A percentile compares a stretch with the other conserved stretches of the same genome.
phyloP scores from a whole-genome alignment of 306 rosid genomes.

The Biancaea sappan region DNA sequence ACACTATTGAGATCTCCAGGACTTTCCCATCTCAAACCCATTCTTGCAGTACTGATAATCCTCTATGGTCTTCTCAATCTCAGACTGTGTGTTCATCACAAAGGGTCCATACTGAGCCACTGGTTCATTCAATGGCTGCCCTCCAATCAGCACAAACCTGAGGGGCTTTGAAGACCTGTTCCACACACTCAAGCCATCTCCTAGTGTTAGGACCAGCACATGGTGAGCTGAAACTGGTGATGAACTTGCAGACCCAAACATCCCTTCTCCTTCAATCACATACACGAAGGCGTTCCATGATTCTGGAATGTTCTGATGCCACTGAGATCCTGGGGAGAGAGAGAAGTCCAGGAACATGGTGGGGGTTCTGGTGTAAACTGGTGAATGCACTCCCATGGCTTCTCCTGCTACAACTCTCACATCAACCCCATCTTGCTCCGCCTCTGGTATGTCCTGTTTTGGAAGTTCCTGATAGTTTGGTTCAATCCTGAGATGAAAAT shows the following conservation, averaged over 20 bases:
- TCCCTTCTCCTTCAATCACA: conserved; percentile 82
- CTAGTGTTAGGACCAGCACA: conserved; percentile 66
- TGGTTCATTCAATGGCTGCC: conserved; percentile 85
- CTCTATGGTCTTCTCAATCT: conserved; percentile 73
- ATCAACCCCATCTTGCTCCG: conserved; percentile 75
- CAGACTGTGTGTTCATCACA: conserved; percentile 93
- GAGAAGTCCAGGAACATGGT: conserved; percentile 82
- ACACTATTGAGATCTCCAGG: conserved; percentile 76
- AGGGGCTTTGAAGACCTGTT: conserved; percentile 69
- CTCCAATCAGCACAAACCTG: conserved; percentile 70
- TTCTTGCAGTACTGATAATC: conserved; percentile 68
- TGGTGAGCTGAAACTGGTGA: conserved; percentile 54
- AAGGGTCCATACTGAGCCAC: conserved; percentile 90
- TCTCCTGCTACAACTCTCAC: conserved; percentile 89
- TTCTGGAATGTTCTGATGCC: conserved; percentile 75
- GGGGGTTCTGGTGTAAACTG: conserved; percentile 84
- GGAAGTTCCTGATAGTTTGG: conserved; percentile 84
- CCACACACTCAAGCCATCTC: conserved; percentile 85
- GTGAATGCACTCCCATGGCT: conserved; percentile 76
- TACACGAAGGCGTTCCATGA: conserved; percentile 84
- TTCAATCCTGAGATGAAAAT: conserved; percentile 63
- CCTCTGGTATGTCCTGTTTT: conserved; percentile 59
- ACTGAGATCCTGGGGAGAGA: conserved; percentile 55
- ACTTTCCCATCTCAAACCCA: conserved; percentile 83
- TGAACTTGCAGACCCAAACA: conserved; percentile 58